A percentile compares a stretch with the other conserved stretches of the same genome.
phyloP scores from a whole-genome alignment of 2,329 filamentous ascomycete genomes.

The Neonectria neomacrospora region DNA sequence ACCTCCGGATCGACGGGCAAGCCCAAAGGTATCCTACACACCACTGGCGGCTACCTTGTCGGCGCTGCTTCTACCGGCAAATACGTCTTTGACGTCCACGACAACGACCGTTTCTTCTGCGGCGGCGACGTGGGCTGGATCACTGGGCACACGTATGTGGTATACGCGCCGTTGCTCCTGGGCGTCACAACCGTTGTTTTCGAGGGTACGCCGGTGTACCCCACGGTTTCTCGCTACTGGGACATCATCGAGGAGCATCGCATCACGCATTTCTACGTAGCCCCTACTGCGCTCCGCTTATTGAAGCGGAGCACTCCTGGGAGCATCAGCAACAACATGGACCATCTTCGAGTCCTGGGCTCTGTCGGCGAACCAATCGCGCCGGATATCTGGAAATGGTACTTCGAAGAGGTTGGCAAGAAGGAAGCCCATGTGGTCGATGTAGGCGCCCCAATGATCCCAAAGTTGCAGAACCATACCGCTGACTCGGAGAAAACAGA shows the following conservation, averaged over 20 bases:
- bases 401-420: constrained; percentile 90
- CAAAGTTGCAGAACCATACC: fast-evolving
- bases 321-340: constrained; percentile 80
- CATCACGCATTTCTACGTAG: constrained; percentile 95
- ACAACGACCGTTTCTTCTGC: constrained; percentile 89
- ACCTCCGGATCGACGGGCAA: constrained; percentile 95
- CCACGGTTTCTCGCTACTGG: constrained; percentile 95
- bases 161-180: constrained; percentile 88
- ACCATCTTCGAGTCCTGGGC: constrained; percentile 83
- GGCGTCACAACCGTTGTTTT: constrained; percentile 93
- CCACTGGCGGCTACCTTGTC: constrained; percentile 87
- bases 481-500: constrained; percentile 66
- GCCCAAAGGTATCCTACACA: constrained; percentile 96
- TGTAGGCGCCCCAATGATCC: constrained; percentile 65
- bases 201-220: constrained; percentile 93
- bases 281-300: constrained; percentile 86
- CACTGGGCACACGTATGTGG: constrained; percentile 94
- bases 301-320: constrained; percentile 92
- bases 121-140: constrained; percentile 98
- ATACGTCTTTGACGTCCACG: constrained; percentile 96
- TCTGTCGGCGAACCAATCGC: constrained; percentile 96
- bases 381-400: constrained; percentile 99
- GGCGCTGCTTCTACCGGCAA: constrained; percentile 91
- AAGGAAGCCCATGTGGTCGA: constrained; percentile 90
- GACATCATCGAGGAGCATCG: constrained; percentile 90